Evolutionary conservation across 2,329 filamentous ascomycete species (phyloP).

Genomic region (Pseudocercospora macadamiae): DNA sequence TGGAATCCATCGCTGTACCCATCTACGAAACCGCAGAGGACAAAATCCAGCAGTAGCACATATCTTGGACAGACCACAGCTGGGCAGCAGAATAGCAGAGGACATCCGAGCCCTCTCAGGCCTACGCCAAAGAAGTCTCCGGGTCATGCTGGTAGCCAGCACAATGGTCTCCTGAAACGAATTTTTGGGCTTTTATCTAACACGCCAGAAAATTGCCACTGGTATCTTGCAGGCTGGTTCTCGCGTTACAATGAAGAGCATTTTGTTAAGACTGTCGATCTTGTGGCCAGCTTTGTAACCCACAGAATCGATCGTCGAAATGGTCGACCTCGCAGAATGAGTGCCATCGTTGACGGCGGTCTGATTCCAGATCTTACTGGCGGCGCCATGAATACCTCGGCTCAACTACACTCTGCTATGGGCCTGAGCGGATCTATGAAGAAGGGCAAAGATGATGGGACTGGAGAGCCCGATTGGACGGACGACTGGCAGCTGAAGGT

Average conservation of each 20-base stretch:
- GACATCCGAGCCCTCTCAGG: slow-evolving; percentile 23
- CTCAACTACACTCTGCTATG: slow-evolving; percentile 77
- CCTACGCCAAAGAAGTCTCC: slow-evolving; percentile 32
- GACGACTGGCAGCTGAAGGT: slow-evolving; percentile 91
- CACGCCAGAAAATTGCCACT: slow-evolving; percentile 73
- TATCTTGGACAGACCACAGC: slow-evolving; percentile 20
- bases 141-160: slow-evolving; percentile 60
- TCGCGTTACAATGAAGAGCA: slow-evolving; percentile 68
- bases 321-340: slow-evolving; percentile 64
- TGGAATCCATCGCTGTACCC: slow-evolving; percentile 75
- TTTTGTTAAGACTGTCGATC: slow-evolving; percentile 74
- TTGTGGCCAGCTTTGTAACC: slow-evolving; percentile 77
- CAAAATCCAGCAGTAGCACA: slow-evolving; percentile 10
- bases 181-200: slow-evolving; percentile 80
- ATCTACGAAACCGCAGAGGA: slow-evolving; percentile 22
- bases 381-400: slow-evolving; percentile 63
- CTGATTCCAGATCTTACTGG: slow-evolving; percentile 74
- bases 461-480: slow-evolving; percentile 63
- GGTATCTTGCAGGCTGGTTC: slow-evolving; percentile 77
- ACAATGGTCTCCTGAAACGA: slow-evolving; percentile 83
- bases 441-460: slow-evolving; percentile 55
- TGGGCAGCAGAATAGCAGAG: slow-evolving; percentile 21
- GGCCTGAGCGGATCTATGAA: slow-evolving; percentile 54
- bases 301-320: slow-evolving; percentile 75
- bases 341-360: slow-evolving; percentile 62